Evolutionary conservation across 768 basidiomycete genomes (phyloP).

Genomic region (Tylopilus felleus): DNA sequence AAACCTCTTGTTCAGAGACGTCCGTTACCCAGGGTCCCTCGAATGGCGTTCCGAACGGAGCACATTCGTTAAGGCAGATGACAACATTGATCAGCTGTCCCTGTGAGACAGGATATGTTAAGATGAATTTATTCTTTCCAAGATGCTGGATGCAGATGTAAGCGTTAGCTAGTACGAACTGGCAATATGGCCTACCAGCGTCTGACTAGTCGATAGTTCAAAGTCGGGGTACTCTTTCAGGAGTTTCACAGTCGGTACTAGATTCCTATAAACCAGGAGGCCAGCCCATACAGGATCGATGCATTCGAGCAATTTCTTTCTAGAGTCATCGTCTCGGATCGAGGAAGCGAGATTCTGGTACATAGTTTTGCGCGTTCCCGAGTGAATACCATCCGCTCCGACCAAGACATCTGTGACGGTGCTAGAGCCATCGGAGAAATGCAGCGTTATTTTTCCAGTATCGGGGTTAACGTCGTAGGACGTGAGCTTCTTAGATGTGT

Average conservation of each 20-base stretch:
- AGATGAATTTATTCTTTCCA: constrained; percentile 26
- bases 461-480: too few species aligned
- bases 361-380: constrained; percentile 30
- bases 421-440: constrained; percentile 38
- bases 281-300: constrained; percentile 40
- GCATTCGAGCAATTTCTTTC: constrained; percentile 13
- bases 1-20: constrained; percentile 31
- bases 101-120: constrained; percentile 38
- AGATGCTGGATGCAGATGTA: constrained; percentile 16
- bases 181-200: constrained; percentile 6
- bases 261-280: constrained; percentile 34
- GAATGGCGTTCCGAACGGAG: constrained; percentile 30
- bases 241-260: constrained; percentile 32
- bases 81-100: constrained; percentile 37
- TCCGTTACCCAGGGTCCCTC: constrained; percentile 30
- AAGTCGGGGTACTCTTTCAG: constrained; percentile 32
- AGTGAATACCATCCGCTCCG: constrained; percentile 43
- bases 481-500: constrained; percentile 35
- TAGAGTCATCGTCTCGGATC: not conserved
- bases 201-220: constrained; percentile 24
- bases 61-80: constrained; percentile 27
- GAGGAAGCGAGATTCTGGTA: constrained; percentile 16
- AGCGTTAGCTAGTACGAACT: not conserved
- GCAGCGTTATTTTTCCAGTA: constrained; percentile 25
- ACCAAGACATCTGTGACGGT: constrained; percentile 39